phyloP scores from a whole-genome alignment of 371 early-diverging fungal species.

The Cokeromyces recurvatus region DNA sequence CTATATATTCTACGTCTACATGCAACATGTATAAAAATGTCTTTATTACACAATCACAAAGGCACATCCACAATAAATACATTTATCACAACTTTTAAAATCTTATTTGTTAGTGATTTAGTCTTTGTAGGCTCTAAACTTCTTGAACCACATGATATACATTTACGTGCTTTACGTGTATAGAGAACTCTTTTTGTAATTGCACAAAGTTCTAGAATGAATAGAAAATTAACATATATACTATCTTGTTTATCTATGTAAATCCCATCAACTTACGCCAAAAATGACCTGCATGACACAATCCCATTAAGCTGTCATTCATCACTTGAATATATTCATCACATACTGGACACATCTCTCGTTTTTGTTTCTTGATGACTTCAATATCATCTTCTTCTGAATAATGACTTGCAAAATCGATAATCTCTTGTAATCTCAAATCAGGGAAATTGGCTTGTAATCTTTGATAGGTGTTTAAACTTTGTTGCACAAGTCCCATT shows the following conservation, averaged over 20 bases:
- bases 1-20: too few species aligned
- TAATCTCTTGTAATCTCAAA: constrained; percentile 5
- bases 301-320: constrained; percentile 5
- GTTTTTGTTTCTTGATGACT: too few species aligned
- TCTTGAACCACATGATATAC: constrained; percentile 15
- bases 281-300: constrained; percentile 24
- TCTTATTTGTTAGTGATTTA: constrained; percentile 4
- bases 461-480: constrained; percentile 1
- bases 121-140: constrained; percentile 9
- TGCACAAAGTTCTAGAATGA: constrained; percentile 15
- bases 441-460: constrained; percentile 7
- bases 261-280: constrained; percentile 25
- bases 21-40: too few species aligned
- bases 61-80: constrained; percentile 22
- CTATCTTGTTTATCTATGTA: not conserved
- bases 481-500: not conserved
- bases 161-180: constrained; percentile 18
- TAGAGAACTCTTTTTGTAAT: constrained; percentile 17
- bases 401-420: constrained; percentile 1
- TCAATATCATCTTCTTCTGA: too few species aligned
- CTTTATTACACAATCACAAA: not conserved
- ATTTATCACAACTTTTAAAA: constrained; percentile 17
- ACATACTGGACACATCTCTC: constrained; percentile 24
- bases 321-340: constrained; percentile 4
- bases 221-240: not conserved